Base-by-base conservation (phyloP, 306 rosid genomes). In the Canavalia ensiformis region DNA sequence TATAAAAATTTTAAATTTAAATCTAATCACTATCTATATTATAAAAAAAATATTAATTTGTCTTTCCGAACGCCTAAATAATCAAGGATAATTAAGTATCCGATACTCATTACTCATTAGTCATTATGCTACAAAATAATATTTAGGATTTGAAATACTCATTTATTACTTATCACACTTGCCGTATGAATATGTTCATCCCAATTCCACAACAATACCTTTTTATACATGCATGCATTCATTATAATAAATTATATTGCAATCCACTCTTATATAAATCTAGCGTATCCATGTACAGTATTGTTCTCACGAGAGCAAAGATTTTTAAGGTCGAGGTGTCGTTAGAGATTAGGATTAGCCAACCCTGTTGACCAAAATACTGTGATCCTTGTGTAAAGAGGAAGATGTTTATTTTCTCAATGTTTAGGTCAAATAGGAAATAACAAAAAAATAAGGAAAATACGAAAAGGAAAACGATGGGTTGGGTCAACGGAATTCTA, bases 371-470 rank as follows among this genome's bases (percentile, higher is more conserved):
- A 49, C 54, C 68, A n/a, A 59, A 12, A 34, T 8, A 10, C 35
- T 10, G 33, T 18, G 69, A 0, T 68, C 1, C 44, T 58, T 35
- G 63, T 69, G 25, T 18, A 18, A 58, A 57, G 56, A 5, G 11
- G 50, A 0, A 33, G 10, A 29, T 45, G 58, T 4, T 59, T 6
- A 68, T 79, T 69, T n/a, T 68, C 52, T 31, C 3, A 6, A 58
- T 44, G 70, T 8, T 75, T n/a, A 46, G 18, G 52, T 79, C 60
- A 79, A 79, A 35, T 33, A 31, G 35, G 69, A 58, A n/a, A 56
- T 1, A 35, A 34, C n/a, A 9, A 59, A 0, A 2, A 75, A 45
- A 7, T 0, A 44, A 2, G 29, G 9, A 74, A 44, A 58, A 10
- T 45, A 65, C 30, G 65, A 10, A 58, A 30, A 29, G n/a, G 31